A percentile compares a stretch with the other conserved stretches of the same genome.
Evolutionary conservation across 2,329 filamentous ascomycete genomes (phyloP).

Genomic region (Lachnellula occidentalis): DNA sequence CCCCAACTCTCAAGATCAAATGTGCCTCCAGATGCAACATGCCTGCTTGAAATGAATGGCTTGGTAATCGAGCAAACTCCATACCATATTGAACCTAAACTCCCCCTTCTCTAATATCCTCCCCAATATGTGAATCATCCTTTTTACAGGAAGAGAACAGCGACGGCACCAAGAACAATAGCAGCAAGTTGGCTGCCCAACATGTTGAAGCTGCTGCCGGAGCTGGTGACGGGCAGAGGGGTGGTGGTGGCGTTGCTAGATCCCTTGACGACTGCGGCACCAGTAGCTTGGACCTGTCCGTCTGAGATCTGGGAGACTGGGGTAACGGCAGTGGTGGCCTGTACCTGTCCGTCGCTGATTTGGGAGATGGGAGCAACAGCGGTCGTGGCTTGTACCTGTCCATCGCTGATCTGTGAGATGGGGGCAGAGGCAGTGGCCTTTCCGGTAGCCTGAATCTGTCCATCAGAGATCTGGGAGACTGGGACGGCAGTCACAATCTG

Average conservation of each 20-base stretch:
- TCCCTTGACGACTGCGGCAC: conserved; percentile 23
- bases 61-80: neutral
- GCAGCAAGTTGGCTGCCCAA: conserved; percentile 2
- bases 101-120: neutral
- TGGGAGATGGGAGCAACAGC: conserved; percentile 19
- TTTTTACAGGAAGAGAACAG: conserved; percentile 13
- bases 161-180: conserved; percentile 2
- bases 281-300: conserved; percentile 46
- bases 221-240: conserved; percentile 1
- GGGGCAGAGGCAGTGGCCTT: conserved; percentile 30
- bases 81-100: neutral
- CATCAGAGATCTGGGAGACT: conserved; percentile 29
- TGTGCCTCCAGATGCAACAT: too few species aligned
- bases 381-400: conserved; percentile 29
- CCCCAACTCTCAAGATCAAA: too few species aligned
- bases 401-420: conserved; percentile 31
- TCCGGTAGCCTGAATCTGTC: conserved; percentile 42
- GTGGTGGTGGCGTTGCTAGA: conserved; percentile 22
- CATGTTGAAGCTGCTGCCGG: conserved; percentile 31
- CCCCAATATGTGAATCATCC: neutral
- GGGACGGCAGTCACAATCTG: conserved; percentile 14
- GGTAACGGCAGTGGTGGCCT: conserved; percentile 2
- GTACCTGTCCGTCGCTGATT: conserved; percentile 38
- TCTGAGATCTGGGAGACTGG: conserved; percentile 28
- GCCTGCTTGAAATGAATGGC: too few species aligned